Evolutionary conservation across 257 asterid genomes (phyloP).

Genomic region (Solanum medicagineum): DNA sequence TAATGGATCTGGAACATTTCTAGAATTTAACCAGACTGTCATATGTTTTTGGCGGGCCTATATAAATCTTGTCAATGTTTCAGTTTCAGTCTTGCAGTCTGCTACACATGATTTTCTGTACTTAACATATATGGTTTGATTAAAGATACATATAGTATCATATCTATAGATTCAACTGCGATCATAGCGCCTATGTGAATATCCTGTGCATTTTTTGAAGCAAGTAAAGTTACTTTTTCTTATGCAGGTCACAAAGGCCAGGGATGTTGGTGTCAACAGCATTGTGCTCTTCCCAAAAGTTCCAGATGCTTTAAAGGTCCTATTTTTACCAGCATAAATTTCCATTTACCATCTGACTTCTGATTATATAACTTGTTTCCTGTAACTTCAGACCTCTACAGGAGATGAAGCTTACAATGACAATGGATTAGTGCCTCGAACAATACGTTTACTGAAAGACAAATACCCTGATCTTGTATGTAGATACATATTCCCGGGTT

Average conservation of each 20-base stretch:
- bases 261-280: constrained; percentile 96
- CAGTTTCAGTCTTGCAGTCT: not conserved
- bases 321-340: not conserved
- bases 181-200: not conserved
- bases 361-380: not conserved
- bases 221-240: not conserved
- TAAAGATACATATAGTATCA: not conserved
- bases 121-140: not conserved
- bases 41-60: not conserved
- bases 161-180: not conserved
- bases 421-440: constrained; percentile 75
- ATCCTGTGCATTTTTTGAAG: not conserved
- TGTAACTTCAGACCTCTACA: constrained; percentile 44
- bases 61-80: not conserved
- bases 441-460: constrained; percentile 87
- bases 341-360: not conserved
- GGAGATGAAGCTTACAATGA: constrained; percentile 96
- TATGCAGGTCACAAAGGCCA: constrained; percentile 73
- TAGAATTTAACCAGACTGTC: not conserved
- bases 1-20: not conserved
- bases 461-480: constrained; percentile 93
- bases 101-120: not conserved
- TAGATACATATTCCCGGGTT: not conserved
- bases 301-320: constrained; percentile 92
- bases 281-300: constrained; percentile 93